These are phyloP conservation scores for Vickermania spadyakhi DNA, from an alignment of 208 protist species.

Conservation along the genomic window DNA sequence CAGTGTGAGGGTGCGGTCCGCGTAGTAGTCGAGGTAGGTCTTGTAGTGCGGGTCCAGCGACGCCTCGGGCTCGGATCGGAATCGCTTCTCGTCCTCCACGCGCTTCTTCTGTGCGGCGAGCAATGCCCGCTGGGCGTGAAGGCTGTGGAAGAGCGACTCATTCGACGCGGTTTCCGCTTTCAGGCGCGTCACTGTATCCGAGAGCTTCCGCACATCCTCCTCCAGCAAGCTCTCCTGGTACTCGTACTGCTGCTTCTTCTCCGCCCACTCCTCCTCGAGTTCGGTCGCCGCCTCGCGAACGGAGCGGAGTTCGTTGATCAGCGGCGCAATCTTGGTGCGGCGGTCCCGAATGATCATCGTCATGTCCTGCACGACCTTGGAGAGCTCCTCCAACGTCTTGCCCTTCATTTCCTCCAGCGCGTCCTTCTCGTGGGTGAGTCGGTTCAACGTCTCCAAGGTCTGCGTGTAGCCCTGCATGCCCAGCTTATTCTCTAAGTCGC, in stretches of 20 bases:
- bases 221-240: slow-evolving; percentile 72
- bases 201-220: slow-evolving; percentile 81
- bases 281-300: slow-evolving; percentile 72
- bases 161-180: slow-evolving; percentile 59
- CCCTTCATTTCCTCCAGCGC: slow-evolving; percentile 82
- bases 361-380: slow-evolving; percentile 83
- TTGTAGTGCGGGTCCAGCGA: slow-evolving; percentile 53
- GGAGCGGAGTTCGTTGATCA: slow-evolving; percentile 83
- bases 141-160: slow-evolving; percentile 83
- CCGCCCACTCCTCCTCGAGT: slow-evolving; percentile 77
- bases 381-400: slow-evolving; percentile 86
- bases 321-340: slow-evolving; percentile 72
- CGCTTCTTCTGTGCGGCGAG: slow-evolving; percentile 37
- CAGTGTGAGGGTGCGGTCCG: slow-evolving; percentile 26
- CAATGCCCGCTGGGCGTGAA: slow-evolving; percentile 47
- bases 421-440: slow-evolving; percentile 78
- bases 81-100: slow-evolving; percentile 44
- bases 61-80: slow-evolving; percentile 13
- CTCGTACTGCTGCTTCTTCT: slow-evolving; percentile 84
- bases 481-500: slow-evolving; percentile 76
- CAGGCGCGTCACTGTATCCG: slow-evolving; percentile 64
- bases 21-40: slow-evolving; percentile 46
- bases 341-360: slow-evolving; percentile 74
- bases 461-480: slow-evolving; percentile 80
- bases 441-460: slow-evolving; percentile 66